These are phyloP conservation scores for Zygosaccharomyces pseudobailii DNA, from an alignment of 1,139 yeast species.

Conservation along the genomic window DNA sequence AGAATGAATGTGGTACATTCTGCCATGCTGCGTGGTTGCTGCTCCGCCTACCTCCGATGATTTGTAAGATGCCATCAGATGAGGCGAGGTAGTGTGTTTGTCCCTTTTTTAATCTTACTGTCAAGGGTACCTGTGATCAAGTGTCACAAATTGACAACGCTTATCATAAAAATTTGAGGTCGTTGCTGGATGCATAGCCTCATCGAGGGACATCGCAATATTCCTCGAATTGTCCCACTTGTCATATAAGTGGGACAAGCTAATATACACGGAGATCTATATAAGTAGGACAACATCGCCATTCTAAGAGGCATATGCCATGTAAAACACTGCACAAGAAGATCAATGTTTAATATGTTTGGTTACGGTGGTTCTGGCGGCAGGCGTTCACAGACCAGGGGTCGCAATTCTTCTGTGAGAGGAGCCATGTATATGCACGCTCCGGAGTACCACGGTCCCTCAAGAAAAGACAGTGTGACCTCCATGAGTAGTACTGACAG, in stretches of 20 bases:
- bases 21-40: conserved; percentile 10
- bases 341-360: neutral
- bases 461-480: conserved; percentile 1
- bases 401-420: neutral
- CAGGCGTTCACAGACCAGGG: neutral
- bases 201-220: neutral
- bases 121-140: neutral
- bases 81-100: neutral
- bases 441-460: conserved; percentile 2
- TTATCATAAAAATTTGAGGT: neutral
- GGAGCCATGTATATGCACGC: conserved; percentile 5
- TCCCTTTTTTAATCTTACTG: neutral
- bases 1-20: conserved; percentile 19
- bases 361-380: neutral
- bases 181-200: neutral
- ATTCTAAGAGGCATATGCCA: neutral
- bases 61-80: neutral
- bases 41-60: neutral
- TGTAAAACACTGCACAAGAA: neutral
- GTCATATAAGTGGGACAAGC: neutral
- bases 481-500: neutral
- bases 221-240: neutral
- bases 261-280: neutral
- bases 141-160: neutral
- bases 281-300: neutral